Conservation (phyloP, 129 eudicot species). For the Tagetes patula region DNA sequence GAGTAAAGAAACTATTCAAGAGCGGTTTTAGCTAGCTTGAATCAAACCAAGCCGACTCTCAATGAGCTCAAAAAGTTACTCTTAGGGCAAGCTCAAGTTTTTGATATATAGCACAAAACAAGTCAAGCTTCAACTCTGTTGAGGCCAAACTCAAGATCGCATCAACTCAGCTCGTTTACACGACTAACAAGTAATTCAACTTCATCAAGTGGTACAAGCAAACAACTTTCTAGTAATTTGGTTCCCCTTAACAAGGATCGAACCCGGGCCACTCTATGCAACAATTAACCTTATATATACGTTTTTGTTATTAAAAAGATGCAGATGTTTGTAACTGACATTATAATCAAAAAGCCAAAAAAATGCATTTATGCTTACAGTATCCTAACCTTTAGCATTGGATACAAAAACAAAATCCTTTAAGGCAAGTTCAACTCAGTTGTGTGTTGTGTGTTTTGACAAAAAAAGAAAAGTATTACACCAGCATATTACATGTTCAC, state of each 20-base stretch:
- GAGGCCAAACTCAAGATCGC: too few species aligned
- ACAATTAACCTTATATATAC: too few species aligned
- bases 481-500: constrained; percentile 14
- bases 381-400: constrained; percentile 19
- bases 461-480: constrained; percentile 3
- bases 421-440: neutral
- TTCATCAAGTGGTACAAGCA: too few species aligned
- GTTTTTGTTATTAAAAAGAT: too few species aligned
- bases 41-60: too few species aligned
- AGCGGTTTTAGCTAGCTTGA: too few species aligned
- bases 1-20: too few species aligned
- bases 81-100: neutral
- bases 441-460: constrained; percentile 10
- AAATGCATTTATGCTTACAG: neutral
- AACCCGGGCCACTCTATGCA: too few species aligned
- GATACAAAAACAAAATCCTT: constrained; percentile 26
- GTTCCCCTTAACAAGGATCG: neutral
- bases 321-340: too few species aligned
- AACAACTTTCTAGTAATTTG: neutral
- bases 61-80: neutral
- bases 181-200: too few species aligned
- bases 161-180: too few species aligned
- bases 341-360: neutral
- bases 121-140: neutral
- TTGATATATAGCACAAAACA: neutral